Percentiles rank a stretch among this genome's conserved stretches.
Evolutionary conservation across 1,139 yeast genomes (phyloP).

Genomic region (Scheffersomyces insectosa): DNA sequence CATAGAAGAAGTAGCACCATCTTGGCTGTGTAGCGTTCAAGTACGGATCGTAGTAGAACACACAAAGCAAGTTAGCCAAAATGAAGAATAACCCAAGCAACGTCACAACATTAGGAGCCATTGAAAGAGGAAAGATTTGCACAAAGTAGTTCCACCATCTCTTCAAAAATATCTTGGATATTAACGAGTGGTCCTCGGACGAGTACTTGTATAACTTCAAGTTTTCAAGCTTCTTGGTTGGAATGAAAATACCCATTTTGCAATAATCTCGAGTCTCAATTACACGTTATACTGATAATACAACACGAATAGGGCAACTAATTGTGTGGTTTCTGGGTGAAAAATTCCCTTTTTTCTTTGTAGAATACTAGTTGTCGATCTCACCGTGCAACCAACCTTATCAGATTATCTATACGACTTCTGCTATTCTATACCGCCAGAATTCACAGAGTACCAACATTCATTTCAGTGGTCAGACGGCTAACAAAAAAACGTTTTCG

Average conservation of each 20-base stretch:
- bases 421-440: no score
- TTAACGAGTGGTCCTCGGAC: constrained; percentile 79
- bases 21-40: constrained; percentile 62
- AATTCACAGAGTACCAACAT: no score
- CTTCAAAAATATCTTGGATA: constrained; percentile 73
- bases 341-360: no score
- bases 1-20: constrained; percentile 82
- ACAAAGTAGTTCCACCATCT: constrained; percentile 81
- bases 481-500: no score
- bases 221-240: constrained; percentile 58
- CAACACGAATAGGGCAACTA: constrained; percentile 1
- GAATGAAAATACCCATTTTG: constrained; percentile 73
- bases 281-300: not conserved
- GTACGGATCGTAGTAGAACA: constrained; percentile 73
- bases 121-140: constrained; percentile 71
- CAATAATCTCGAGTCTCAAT: not conserved
- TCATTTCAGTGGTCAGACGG: no score
- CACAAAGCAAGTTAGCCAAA: constrained; percentile 60
- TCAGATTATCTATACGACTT: no score
- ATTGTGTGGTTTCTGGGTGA: not conserved
- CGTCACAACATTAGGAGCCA: constrained; percentile 91
- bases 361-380: no score
- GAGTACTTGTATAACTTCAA: constrained; percentile 68
- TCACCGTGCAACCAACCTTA: no score
- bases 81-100: constrained; percentile 75